Conservation (phyloP, 257 asterid species). For the Salvia splendens region DNA sequence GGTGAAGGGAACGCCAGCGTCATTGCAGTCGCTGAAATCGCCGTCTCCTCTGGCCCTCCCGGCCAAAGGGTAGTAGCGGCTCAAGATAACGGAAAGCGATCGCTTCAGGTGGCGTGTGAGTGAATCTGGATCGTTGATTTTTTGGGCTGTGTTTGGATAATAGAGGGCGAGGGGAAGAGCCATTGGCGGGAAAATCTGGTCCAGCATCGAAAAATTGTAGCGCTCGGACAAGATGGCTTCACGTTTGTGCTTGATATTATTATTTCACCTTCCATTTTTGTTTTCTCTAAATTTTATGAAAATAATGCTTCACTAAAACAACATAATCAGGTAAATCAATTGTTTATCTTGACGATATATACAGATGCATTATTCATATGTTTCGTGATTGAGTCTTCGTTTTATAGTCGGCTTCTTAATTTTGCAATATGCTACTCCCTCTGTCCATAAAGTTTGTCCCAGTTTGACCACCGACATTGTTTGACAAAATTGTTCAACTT, state of each 20-base stretch:
- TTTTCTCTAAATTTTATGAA: too few species aligned
- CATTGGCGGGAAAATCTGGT: constrained; percentile 29
- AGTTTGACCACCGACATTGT: too few species aligned
- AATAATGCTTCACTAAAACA: too few species aligned
- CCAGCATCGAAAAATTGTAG: constrained; percentile 37
- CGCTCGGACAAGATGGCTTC: constrained; percentile 34
- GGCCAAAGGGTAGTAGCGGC: not conserved
- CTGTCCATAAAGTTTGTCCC: too few species aligned
- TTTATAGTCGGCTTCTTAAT: too few species aligned
- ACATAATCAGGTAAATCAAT: too few species aligned
- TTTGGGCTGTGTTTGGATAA: not conserved
- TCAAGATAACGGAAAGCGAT: not conserved
- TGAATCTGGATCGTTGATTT: not conserved
- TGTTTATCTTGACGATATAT: too few species aligned
- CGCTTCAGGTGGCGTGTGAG: constrained; percentile 17
- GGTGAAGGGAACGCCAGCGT: constrained; percentile 7
- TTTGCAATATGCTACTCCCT: too few species aligned
- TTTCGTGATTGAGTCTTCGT: too few species aligned
- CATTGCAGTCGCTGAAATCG: not conserved
- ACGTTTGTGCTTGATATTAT: constrained; percentile 27
- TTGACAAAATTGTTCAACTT: too few species aligned
- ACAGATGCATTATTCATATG: too few species aligned
- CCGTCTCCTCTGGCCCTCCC: not conserved
- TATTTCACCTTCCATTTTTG: constrained; percentile 5
- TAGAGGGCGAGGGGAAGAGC: constrained; percentile 23